Percentiles rank a stretch among this genome's conserved stretches.
phyloP scores from a whole-genome alignment of 768 basidiomycete genomes.

The Lentinula lateritia region DNA sequence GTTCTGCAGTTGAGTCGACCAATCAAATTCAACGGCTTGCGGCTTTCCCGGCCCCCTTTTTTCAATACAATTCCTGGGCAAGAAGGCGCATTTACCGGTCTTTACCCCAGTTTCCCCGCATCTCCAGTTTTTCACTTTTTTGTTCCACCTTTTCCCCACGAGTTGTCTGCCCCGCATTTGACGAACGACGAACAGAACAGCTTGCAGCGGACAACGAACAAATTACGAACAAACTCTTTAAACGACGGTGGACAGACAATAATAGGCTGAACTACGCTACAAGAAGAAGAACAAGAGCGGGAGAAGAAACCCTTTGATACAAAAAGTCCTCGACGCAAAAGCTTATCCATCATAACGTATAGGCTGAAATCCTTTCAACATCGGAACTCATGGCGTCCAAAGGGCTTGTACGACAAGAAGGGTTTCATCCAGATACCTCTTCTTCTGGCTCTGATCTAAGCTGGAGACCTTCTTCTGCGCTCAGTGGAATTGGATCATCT shows the following conservation, averaged over 20 bases:
- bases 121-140: background rate
- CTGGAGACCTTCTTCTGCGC: constrained; percentile 30
- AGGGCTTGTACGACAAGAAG: constrained; percentile 53
- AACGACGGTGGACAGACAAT: background rate
- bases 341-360: too few species aligned
- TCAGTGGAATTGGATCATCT: constrained; percentile 31
- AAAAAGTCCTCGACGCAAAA: too few species aligned
- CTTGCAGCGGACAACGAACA: too few species aligned
- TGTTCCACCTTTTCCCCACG: background rate
- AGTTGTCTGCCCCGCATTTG: too few species aligned
- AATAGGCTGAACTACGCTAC: too few species aligned
- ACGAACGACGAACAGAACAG: too few species aligned
- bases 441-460: constrained; percentile 10
- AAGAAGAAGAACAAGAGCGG: too few species aligned
- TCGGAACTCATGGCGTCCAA: background rate
- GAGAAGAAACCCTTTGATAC: too few species aligned
- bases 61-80: background rate
- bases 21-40: background rate
- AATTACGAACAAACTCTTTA: background rate
- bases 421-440: constrained; percentile 44
- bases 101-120: background rate
- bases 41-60: background rate
- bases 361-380: background rate
- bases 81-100: background rate
- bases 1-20: background rate